Conservation (phyloP, 2,329 filamentous ascomycete species). For the Aspergillus spinulosporus region DNA sequence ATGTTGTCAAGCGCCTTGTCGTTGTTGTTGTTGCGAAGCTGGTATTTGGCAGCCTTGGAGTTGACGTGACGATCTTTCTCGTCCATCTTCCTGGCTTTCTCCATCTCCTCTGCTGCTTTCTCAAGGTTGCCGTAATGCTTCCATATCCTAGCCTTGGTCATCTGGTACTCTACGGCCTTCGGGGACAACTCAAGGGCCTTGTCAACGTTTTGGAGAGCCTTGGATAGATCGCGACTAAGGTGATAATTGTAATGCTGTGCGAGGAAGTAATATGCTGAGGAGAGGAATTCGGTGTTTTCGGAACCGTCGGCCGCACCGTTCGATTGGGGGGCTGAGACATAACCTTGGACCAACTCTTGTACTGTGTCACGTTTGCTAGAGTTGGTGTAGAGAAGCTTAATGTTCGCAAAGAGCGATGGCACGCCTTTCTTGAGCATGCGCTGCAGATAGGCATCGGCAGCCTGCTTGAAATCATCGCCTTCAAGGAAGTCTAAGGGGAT, state of each 20-base stretch:
- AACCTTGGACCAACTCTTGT: slow-evolving; percentile 73
- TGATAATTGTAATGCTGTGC: slow-evolving; percentile 97
- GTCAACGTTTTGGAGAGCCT: slow-evolving; percentile 79
- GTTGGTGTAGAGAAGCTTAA: slow-evolving; percentile 88
- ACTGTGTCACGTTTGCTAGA: slow-evolving; percentile 74
- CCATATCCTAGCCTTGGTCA: slow-evolving; percentile 92
- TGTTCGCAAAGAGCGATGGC: slow-evolving; percentile 92
- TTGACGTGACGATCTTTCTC: slow-evolving; percentile 96
- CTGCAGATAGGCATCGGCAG: slow-evolving; percentile 76
- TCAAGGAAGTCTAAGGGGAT: slow-evolving; percentile 87
- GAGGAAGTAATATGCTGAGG: slow-evolving; percentile 86
- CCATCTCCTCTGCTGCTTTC: slow-evolving; percentile 84
- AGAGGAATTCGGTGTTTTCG: slow-evolving; percentile 63
- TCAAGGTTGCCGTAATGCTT: slow-evolving; percentile 82
- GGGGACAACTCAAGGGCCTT: slow-evolving; percentile 77
- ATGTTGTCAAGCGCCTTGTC: slow-evolving; percentile 84
- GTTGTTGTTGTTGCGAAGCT: slow-evolving; percentile 87
- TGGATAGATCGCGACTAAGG: slow-evolving; percentile 77
- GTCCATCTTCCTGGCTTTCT: slow-evolving; percentile 80
- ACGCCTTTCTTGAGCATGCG: slow-evolving; percentile 89
- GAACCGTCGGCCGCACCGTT: slow-evolving; percentile 51
- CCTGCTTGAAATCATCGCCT: slow-evolving; percentile 75
- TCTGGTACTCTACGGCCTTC: slow-evolving; percentile 83
- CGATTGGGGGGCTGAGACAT: slow-evolving; percentile 57
- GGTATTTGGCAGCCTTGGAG: slow-evolving; percentile 96